Evolutionary conservation across 2,329 filamentous ascomycete genomes (phyloP).

Genomic region (Cladosporium sp.): DNA sequence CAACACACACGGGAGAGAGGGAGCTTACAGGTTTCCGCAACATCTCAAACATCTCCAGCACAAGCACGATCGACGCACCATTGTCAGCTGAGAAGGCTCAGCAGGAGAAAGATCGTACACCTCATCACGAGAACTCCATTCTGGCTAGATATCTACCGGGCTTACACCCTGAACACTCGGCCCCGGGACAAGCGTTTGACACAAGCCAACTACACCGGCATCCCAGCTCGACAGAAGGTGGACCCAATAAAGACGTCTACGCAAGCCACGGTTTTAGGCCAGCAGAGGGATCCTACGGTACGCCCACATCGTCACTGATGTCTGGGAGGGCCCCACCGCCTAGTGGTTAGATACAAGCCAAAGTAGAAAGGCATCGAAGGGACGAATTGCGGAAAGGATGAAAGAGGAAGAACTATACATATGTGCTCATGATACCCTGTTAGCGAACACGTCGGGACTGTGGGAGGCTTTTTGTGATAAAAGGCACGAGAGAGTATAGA

Average conservation of each 20-base stretch:
- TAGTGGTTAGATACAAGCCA: not conserved
- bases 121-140: constrained; percentile 13
- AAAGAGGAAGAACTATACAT: not conserved
- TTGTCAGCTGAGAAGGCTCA: constrained; percentile 23
- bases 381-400: not conserved
- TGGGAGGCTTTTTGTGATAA: not conserved
- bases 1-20: constrained; percentile 29
- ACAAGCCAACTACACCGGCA: constrained; percentile 25
- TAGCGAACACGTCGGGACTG: not conserved
- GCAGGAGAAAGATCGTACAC: constrained; percentile 18
- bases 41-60: constrained; percentile 34
- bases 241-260: constrained; percentile 17
- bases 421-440: constrained; percentile 11
- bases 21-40: constrained; percentile 10
- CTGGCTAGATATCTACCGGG: constrained; percentile 12
- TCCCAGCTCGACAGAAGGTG: constrained; percentile 16
- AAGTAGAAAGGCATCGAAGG: not conserved
- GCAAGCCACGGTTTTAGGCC: constrained; percentile 22
- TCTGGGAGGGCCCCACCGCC: constrained; percentile 7
- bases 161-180: constrained; percentile 19
- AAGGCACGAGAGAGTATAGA: not conserved
- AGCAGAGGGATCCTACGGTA: constrained; percentile 23
- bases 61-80: constrained; percentile 32
- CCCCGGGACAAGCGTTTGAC: constrained; percentile 24
- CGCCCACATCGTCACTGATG: constrained; percentile 18